A percentile compares a stretch with the other conserved stretches of the same genome.
These are phyloP conservation scores for Camellia granthamiana DNA, from an alignment of 148 eudicot genomes.

Conservation along the genomic window DNA sequence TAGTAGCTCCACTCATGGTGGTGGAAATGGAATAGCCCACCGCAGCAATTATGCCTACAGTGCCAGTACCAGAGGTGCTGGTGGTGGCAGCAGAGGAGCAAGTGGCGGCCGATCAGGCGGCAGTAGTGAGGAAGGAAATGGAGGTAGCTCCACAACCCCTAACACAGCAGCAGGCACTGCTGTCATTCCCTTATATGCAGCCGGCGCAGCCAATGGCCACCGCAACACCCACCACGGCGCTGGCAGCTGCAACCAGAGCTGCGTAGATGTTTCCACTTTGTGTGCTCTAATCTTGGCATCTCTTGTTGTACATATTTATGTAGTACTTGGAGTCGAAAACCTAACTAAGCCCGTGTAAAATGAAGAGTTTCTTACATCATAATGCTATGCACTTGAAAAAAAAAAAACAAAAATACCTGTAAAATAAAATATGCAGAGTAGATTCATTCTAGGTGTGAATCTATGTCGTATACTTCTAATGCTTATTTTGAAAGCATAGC, in stretches of 20 bases:
- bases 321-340: neutral
- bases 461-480: too few relatives aligned
- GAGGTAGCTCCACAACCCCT: conserved; percentile 1
- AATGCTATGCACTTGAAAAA: too few relatives aligned
- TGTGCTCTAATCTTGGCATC: neutral
- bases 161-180: neutral
- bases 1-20: neutral
- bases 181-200: conserved; percentile 1
- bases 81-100: neutral
- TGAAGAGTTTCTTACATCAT: neutral
- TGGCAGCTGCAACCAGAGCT: conserved; percentile 3
- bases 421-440: too few relatives aligned
- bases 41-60: neutral
- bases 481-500: too few relatives aligned
- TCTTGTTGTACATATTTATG: neutral
- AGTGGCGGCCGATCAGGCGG: neutral
- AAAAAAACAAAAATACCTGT: too few relatives aligned
- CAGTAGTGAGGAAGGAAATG: neutral
- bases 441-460: too few relatives aligned
- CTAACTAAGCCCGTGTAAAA: neutral
- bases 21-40: neutral
- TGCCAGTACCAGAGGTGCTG: neutral
- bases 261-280: neutral
- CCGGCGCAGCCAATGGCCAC: neutral
- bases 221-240: conserved; percentile 2